These are phyloP conservation scores for Fusarium euwallaceae DNA, from an alignment of 2,329 filamentous ascomycete genomes.

Conservation along the genomic window DNA sequence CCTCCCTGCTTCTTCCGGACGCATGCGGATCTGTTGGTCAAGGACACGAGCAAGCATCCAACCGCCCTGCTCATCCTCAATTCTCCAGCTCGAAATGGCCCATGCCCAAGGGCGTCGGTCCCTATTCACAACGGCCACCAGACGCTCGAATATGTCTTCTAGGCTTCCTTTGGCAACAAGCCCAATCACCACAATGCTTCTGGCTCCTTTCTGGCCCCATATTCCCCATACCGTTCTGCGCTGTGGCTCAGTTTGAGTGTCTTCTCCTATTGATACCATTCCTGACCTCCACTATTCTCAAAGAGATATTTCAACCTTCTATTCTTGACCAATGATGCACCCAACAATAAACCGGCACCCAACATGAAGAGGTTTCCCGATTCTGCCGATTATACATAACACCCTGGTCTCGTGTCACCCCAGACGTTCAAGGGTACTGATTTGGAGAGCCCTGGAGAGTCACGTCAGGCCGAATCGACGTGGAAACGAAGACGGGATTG, in stretches of 20 bases:
- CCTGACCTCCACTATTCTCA: constrained; percentile 5
- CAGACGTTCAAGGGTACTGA: constrained; percentile 14
- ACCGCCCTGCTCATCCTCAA: constrained; percentile 18
- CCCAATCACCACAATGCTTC: constrained; percentile 30
- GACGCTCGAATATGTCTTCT: constrained; percentile 6
- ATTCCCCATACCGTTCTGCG: constrained; percentile 21
- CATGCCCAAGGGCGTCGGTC: constrained; percentile 17
- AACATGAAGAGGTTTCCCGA: constrained; percentile 9
- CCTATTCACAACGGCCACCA: constrained; percentile 29
- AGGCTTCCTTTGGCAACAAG: constrained; percentile 19
- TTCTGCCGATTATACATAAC: background rate
- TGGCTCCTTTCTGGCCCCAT: constrained; percentile 32
- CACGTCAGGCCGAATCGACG: constrained; percentile 8
- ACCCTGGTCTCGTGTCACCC: constrained; percentile 4
- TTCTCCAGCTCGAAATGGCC: background rate
- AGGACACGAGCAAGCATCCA: background rate
- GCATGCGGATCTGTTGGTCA: background rate
- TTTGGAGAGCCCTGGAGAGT: constrained; percentile 14
- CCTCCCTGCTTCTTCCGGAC: background rate
- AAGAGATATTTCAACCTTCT: constrained; percentile 8
- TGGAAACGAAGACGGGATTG: constrained; percentile 5
- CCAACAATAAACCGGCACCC: background rate
- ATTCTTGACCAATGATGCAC: constrained; percentile 4
- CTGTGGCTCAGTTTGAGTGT: constrained; percentile 16
- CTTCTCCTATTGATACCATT: constrained; percentile 36